Evolutionary conservation across 495 filamentous ascomycete species (phyloP).

Genomic region (Penicillium samsonianum): DNA sequence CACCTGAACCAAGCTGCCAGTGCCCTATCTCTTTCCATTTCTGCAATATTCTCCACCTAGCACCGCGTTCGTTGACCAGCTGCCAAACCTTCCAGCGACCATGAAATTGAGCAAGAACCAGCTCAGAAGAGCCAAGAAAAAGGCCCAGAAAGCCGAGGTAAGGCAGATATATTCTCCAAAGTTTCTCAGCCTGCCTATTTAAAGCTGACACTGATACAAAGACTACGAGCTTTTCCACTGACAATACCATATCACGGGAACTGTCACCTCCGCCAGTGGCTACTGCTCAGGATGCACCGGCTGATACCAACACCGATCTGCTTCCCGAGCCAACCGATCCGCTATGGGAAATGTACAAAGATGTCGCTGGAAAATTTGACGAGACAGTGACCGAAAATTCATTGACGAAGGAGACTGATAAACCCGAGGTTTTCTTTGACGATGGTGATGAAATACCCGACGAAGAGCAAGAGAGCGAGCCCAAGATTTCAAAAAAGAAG

Average conservation of each 20-base stretch:
- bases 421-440: constrained; percentile 83
- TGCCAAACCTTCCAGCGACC: constrained; percentile 3
- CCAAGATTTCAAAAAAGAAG: constrained; percentile 88
- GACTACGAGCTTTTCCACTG: constrained; percentile 5
- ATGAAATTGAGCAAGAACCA: constrained; percentile 81
- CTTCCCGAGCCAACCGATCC: constrained; percentile 68
- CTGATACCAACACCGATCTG: constrained; percentile 34
- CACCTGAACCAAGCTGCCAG: background rate
- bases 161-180: constrained; percentile 1
- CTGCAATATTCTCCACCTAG: background rate
- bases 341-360: constrained; percentile 78
- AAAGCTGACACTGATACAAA: constrained; percentile 19
- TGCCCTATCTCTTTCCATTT: background rate
- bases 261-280: constrained; percentile 8
- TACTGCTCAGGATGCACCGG: constrained; percentile 30
- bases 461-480: constrained; percentile 67
- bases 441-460: constrained; percentile 89
- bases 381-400: constrained; percentile 58
- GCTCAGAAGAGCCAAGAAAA: constrained; percentile 84
- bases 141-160: constrained; percentile 65
- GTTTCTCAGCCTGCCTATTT: background rate
- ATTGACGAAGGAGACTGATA: constrained; percentile 67
- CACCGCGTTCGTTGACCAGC: background rate
- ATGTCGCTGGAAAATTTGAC: constrained; percentile 73
- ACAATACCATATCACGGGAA: constrained; percentile 5